Base-by-base conservation (phyloP, 306 rosid genomes). In the Begonia masoniana region DNA sequence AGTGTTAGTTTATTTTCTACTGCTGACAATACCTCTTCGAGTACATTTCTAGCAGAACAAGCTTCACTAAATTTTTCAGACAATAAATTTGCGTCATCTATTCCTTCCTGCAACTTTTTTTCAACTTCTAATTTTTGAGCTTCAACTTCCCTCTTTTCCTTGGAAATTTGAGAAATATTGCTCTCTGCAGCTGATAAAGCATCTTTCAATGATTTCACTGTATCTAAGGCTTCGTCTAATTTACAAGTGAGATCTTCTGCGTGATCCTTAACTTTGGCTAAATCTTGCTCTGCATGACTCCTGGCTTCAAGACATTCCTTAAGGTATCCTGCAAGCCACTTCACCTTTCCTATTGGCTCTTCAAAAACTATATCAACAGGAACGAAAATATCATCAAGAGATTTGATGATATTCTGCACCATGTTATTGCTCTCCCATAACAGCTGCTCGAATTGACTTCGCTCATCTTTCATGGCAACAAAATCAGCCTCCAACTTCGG, bases 331-430 rank as follows among this genome's bases (percentile, higher is more conserved):
- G 76, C 83, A 68, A 92, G 64, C 88, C 82, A 81, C 46, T 71
- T 79, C 68, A 86, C 66, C 88, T 92, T 92, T 51, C 67, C 84
- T 58, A 74, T 66, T 54, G 99, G 96, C 63, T 81, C 99, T 54
- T 70, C 81, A 68, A 77, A 83, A 66, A 35, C 79, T 8, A 73
- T 60, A 72, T 79, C 81, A 64, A 64, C 76, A 4, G 95, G 93
- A 83, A 81, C 78, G 60, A 45, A 56, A 16, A 86, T 71, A 61
- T 65, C 74, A 65, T 92, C 87, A 70, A 92, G 63, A 53, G 78
- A 66, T 69, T 79, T 82, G 63, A 78, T 71, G 66, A 86, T 68
- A 66, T 74, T 83, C 68, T 79, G 96, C 55, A 77, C 64, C 72
- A 70, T 58, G 63, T 60, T 70, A 72, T 83, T 86, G 68, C 94